phyloP scores from a whole-genome alignment of 495 filamentous ascomycete genomes.

The Aspergillus carlsbadensis region DNA sequence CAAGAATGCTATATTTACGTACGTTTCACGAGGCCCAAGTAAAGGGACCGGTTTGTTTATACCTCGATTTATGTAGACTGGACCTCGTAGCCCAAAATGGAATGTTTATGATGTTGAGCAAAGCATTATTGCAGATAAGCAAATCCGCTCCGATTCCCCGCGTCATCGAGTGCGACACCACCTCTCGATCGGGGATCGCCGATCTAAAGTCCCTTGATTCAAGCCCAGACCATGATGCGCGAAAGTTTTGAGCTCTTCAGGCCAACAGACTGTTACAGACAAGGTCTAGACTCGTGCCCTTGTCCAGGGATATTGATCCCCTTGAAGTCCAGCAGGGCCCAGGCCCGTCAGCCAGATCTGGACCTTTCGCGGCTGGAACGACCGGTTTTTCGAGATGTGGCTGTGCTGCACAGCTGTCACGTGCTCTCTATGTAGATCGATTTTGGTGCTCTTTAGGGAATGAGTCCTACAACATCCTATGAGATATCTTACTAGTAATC shows the following conservation, averaged over 20 bases:
- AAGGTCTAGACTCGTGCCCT: constrained; percentile 33
- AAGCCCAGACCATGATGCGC: constrained; percentile 3
- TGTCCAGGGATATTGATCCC: constrained; percentile 17
- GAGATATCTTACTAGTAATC: no score
- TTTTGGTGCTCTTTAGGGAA: no score
- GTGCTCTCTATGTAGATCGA: no score
- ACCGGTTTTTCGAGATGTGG: constrained; percentile 4
- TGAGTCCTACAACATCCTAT: no score
- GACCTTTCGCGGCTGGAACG: constrained; percentile 21
- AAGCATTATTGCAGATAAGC: not conserved
- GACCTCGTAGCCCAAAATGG: no score
- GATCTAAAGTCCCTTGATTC: constrained; percentile 4
- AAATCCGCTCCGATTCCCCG: not conserved
- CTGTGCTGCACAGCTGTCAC: constrained; percentile 9
- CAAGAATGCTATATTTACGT: not conserved
- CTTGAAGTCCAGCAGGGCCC: constrained; percentile 31
- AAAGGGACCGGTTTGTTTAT: no score
- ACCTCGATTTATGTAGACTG: no score
- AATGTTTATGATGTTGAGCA: no score
- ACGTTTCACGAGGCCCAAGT: not conserved
- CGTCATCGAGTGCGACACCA: not conserved
- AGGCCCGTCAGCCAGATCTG: constrained; percentile 32
- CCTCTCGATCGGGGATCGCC: constrained; percentile 10
- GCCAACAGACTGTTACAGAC: constrained; percentile 3
- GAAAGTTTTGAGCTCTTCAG: not conserved